Percentiles rank a stretch among this genome's conserved stretches.
phyloP scores from a whole-genome alignment of 2,329 filamentous ascomycete species.

The Penicillium sp. region DNA sequence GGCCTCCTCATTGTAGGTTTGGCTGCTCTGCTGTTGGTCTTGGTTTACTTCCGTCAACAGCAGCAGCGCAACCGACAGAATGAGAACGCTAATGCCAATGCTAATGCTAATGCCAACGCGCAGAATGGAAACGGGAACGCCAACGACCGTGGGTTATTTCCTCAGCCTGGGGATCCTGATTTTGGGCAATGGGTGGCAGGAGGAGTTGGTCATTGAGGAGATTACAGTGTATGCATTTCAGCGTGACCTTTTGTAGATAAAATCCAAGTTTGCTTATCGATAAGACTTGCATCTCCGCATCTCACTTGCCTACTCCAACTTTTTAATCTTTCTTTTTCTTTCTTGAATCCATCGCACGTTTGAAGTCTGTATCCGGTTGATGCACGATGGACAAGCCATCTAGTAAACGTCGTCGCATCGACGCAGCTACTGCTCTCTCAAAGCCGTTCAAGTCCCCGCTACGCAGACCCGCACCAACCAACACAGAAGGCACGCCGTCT shows the following conservation, averaged over 20 bases:
- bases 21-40: constrained; percentile 61
- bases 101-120: constrained; percentile 21
- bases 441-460: constrained; percentile 67
- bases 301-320: background rate
- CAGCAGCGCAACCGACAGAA: constrained; percentile 38
- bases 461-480: constrained; percentile 35
- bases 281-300: constrained; percentile 8
- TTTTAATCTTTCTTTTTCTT: background rate
- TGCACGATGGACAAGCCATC: constrained; percentile 23
- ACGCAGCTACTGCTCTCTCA: constrained; percentile 51
- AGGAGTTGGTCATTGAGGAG: constrained; percentile 50
- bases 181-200: constrained; percentile 61
- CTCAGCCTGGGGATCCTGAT: constrained; percentile 58
- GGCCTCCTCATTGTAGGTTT: constrained; percentile 74
- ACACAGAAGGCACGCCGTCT: constrained; percentile 8
- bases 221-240: background rate
- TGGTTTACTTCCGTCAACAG: constrained; percentile 64
- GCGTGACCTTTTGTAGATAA: constrained; percentile 12
- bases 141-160: constrained; percentile 51
- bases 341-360: background rate
- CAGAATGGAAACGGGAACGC: constrained; percentile 22
- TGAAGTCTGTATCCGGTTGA: background rate
- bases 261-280: constrained; percentile 12
- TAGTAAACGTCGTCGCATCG: constrained; percentile 56
- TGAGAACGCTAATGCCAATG: constrained; percentile 27